Percentiles rank a stretch among this genome's conserved stretches.
Evolutionary conservation across 148 eudicot genomes (phyloP).

Genomic region (Spergularia marina): DNA sequence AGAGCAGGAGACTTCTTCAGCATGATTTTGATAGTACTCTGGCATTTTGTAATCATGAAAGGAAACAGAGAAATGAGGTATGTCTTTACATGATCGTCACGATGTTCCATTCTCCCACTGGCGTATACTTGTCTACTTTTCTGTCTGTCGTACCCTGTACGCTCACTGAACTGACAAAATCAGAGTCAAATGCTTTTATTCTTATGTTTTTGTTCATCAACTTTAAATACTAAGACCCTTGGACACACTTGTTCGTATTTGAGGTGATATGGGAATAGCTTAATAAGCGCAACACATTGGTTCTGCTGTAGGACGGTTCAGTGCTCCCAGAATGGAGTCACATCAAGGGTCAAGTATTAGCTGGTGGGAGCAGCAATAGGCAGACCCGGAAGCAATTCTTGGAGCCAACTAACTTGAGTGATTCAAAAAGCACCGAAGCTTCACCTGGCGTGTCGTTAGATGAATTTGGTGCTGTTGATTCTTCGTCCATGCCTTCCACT

Average conservation of each 20-base stretch:
- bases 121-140: neutral
- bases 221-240: neutral
- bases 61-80: slow-evolving; percentile 94
- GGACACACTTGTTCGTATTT: neutral
- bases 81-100: neutral
- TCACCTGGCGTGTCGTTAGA: slow-evolving; percentile 50
- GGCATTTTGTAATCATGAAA: slow-evolving; percentile 81
- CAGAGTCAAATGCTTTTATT: neutral
- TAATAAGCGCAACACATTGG: neutral
- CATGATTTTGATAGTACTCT: slow-evolving; percentile 90
- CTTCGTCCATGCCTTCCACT: slow-evolving; percentile 55
- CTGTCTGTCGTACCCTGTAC: neutral
- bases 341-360: slow-evolving; percentile 52
- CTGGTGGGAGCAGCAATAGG: slow-evolving; percentile 58
- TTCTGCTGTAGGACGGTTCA: slow-evolving; percentile 51
- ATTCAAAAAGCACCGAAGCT: slow-evolving; percentile 62
- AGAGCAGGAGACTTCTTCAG: slow-evolving; percentile 75
- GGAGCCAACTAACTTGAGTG: slow-evolving; percentile 53
- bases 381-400: slow-evolving; percentile 64
- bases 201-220: neutral
- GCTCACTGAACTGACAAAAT: neutral
- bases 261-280: neutral
- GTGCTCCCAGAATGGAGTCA: slow-evolving; percentile 61
- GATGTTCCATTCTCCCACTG: neutral
- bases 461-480: slow-evolving; percentile 71